Evolutionary conservation across 2,329 filamentous ascomycete genomes (phyloP).

Genomic region (Trichophaea hybrida): DNA sequence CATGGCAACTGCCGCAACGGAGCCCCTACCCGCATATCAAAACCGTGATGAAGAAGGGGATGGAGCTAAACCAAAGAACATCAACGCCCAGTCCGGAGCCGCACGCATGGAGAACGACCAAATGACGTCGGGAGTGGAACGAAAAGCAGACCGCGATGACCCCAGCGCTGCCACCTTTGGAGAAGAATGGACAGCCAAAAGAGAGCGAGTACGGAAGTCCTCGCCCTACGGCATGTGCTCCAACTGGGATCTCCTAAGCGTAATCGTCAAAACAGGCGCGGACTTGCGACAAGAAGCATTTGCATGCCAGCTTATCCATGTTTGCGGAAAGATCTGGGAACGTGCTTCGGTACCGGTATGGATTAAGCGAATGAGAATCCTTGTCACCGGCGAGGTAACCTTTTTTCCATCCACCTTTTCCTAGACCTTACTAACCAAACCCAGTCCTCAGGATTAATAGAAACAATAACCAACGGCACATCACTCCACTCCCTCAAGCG

Average conservation of each 20-base stretch:
- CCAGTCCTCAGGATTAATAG: constrained; percentile 60
- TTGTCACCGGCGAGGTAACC: constrained; percentile 57
- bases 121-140: constrained; percentile 69
- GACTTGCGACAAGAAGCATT: constrained; percentile 76
- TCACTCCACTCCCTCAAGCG: constrained; percentile 77
- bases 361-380: constrained; percentile 76
- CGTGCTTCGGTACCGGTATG: constrained; percentile 65
- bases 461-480: constrained; percentile 78
- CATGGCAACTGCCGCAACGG: constrained; percentile 42
- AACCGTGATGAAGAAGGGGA: constrained; percentile 23
- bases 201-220: constrained; percentile 66
- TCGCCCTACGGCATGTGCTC: constrained; percentile 81
- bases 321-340: constrained; percentile 69
- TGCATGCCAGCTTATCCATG: constrained; percentile 68
- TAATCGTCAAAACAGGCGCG: constrained; percentile 76
- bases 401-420: not conserved
- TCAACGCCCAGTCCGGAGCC: constrained; percentile 58
- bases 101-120: constrained; percentile 82
- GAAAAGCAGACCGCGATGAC: constrained; percentile 69
- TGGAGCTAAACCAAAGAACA: constrained; percentile 36
- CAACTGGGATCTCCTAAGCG: constrained; percentile 75
- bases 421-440: constrained; percentile 9
- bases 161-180: constrained; percentile 76
- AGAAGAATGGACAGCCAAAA: constrained; percentile 73
- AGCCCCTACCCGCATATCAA: constrained; percentile 29